A percentile compares a stretch with the other conserved stretches of the same genome.
These are phyloP conservation scores for Capsicum chinense DNA, from an alignment of 257 asterid species.

Conservation along the genomic window DNA sequence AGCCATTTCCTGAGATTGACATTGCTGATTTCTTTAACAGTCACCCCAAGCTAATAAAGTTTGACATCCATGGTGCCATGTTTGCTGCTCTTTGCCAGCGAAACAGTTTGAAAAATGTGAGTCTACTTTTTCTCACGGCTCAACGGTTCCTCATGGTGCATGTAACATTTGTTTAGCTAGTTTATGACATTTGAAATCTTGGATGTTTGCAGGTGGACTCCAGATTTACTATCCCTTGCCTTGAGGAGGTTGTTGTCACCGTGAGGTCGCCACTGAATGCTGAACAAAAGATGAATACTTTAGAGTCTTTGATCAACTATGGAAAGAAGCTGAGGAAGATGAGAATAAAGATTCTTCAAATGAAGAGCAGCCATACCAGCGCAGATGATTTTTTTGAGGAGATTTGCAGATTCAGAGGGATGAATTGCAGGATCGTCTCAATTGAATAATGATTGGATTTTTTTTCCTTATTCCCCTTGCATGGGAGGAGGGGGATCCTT, in stretches of 20 bases:
- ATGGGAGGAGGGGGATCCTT: not conserved
- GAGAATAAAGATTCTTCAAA: conserved; percentile 88
- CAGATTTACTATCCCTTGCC: conserved; percentile 69
- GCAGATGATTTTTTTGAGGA: conserved; percentile 97
- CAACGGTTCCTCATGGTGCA: not conserved
- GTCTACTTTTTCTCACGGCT: conserved; percentile 31
- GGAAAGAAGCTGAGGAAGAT: conserved; percentile 70
- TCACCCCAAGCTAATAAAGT: conserved; percentile 79
- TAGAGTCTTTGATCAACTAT: conserved; percentile 71
- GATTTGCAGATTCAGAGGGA: conserved; percentile 68
- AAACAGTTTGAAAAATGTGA: conserved; percentile 90
- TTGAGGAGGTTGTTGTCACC: conserved; percentile 77
- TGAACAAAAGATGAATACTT: conserved; percentile 87
- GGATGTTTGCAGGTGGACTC: conserved; percentile 66
- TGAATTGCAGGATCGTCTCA: conserved; percentile 69
- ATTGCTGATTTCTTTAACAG: conserved; percentile 89
- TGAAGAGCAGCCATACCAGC: conserved; percentile 97
- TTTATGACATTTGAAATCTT: conserved; percentile 2
- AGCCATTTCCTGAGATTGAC: conserved; percentile 90
- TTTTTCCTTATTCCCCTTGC: not conserved
- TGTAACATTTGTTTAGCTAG: not conserved
- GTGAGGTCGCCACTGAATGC: conserved; percentile 93
- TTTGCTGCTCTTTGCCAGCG: conserved; percentile 96
- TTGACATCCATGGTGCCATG: conserved; percentile 96
- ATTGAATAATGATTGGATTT: conserved; percentile 50